A percentile compares a stretch with the other conserved stretches of the same genome.
phyloP scores from a whole-genome alignment of 192 early-diverging fungal genomes.

The Coemansia sp. region DNA sequence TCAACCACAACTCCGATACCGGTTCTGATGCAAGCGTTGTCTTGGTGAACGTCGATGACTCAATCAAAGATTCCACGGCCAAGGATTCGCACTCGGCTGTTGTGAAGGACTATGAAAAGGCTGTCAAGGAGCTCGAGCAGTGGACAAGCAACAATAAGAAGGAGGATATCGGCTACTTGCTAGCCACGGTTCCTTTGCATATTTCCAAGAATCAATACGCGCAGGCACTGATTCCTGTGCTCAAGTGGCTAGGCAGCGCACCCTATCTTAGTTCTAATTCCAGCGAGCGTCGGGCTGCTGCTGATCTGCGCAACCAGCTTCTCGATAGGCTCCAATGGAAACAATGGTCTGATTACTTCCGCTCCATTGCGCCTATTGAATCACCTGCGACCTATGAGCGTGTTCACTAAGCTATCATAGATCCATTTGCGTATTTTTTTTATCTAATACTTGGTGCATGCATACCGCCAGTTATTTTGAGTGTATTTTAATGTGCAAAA shows the following conservation, averaged over 20 bases:
- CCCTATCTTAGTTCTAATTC: conserved; percentile 51
- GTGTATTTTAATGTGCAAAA: no score
- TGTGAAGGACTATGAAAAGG: conserved; percentile 54
- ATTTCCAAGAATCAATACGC: conserved; percentile 56
- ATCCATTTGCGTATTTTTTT: no score
- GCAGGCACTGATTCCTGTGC: conserved; percentile 66
- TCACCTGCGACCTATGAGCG: conserved; percentile 21
- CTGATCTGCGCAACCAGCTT: conserved; percentile 54
- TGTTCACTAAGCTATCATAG: no score
- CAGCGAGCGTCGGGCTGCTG: conserved; percentile 55
- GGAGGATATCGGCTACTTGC: conserved; percentile 51
- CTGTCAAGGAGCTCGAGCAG: conserved; percentile 55
- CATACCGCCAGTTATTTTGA: no score
- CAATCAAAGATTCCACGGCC: conserved; percentile 14
- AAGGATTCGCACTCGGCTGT: conserved; percentile 2
- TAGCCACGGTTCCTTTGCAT: conserved; percentile 58
- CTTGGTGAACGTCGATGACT: conserved; percentile 30
- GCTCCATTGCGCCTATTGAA: conserved; percentile 10
- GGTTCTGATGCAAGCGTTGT: conserved; percentile 52
- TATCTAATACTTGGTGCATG: no score
- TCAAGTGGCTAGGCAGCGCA: conserved; percentile 65
- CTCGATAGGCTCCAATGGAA: conserved; percentile 64
- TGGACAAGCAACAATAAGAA: conserved; percentile 58
- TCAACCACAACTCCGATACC: no score
- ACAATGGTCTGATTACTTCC: conserved; percentile 61